Evolutionary conservation across 371 early-diverging fungal species (phyloP).

Genomic region (Mucor plumbeus): DNA sequence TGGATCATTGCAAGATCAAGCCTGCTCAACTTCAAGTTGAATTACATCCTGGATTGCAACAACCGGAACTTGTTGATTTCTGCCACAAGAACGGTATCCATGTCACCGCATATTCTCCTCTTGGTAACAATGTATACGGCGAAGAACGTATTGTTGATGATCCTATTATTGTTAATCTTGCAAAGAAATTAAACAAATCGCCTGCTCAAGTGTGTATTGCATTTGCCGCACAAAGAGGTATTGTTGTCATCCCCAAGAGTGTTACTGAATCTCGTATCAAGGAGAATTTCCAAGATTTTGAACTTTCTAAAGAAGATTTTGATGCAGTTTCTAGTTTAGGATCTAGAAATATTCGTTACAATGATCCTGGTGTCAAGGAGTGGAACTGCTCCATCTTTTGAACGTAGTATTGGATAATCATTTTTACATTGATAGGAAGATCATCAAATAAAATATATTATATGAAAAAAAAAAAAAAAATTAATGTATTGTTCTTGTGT

Average conservation of each 20-base stretch:
- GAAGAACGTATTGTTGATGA: constrained; percentile 68
- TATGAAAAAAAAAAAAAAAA: no score
- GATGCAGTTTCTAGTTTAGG: constrained; percentile 43
- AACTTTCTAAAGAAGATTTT: constrained; percentile 56
- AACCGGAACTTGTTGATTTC: constrained; percentile 47
- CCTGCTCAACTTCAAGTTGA: constrained; percentile 74
- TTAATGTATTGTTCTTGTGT: neutral
- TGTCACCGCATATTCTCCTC: constrained; percentile 49
- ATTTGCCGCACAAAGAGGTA: constrained; percentile 77
- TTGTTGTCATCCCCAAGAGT: constrained; percentile 64
- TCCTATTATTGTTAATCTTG: constrained; percentile 55
- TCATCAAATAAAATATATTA: neutral
- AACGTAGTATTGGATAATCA: neutral
- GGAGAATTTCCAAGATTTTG: constrained; percentile 63
- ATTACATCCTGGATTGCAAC: constrained; percentile 61
- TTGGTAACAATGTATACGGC: constrained; percentile 71
- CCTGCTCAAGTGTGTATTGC: constrained; percentile 81
- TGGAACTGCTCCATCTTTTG: constrained; percentile 46
- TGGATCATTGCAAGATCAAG: constrained; percentile 60
- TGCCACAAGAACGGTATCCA: constrained; percentile 39
- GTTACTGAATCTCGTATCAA: constrained; percentile 54
- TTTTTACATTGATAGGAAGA: neutral
- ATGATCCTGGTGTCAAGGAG: constrained; percentile 48
- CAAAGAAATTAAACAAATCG: constrained; percentile 67
- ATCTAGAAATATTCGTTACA: constrained; percentile 47